A percentile compares a stretch with the other conserved stretches of the same genome.
These are phyloP conservation scores for Aspergillus persii DNA, from an alignment of 2,329 filamentous ascomycete species.

Conservation along the genomic window DNA sequence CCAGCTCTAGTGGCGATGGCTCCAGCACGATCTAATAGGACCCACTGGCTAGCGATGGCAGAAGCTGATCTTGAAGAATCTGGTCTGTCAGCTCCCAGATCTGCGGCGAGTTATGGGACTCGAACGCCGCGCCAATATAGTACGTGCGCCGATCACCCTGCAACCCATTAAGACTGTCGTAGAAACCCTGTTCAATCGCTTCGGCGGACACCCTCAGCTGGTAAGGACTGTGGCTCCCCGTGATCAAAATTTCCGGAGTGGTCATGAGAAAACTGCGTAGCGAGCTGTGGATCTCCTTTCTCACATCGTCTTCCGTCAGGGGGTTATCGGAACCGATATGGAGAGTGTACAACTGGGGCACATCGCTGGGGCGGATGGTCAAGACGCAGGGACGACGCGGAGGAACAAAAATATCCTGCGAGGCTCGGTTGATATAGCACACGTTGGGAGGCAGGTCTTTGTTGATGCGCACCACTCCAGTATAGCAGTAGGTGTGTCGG, in stretches of 20 bases:
- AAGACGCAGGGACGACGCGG: slow-evolving; percentile 11
- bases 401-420: neutral
- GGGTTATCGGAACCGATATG: slow-evolving; percentile 1
- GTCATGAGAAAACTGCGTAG: neutral
- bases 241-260: slow-evolving; percentile 11
- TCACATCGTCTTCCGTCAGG: slow-evolving; percentile 5
- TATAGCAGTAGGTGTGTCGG: slow-evolving; percentile 5
- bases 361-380: slow-evolving; percentile 3
- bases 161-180: slow-evolving; percentile 36
- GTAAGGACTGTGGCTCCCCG: slow-evolving; percentile 24
- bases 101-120: slow-evolving; percentile 1
- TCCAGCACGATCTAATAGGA: too few species aligned
- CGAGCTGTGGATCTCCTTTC: neutral
- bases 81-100: neutral
- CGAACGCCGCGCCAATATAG: slow-evolving; percentile 34
- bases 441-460: slow-evolving; percentile 19
- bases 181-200: slow-evolving; percentile 33
- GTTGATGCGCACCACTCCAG: slow-evolving; percentile 28
- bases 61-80: neutral
- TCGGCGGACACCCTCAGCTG: slow-evolving; percentile 26
- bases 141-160: slow-evolving; percentile 38
- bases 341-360: neutral
- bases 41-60: neutral
- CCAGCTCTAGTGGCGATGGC: too few species aligned
- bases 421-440: slow-evolving; percentile 3